Percentiles rank a stretch among this genome's conserved stretches.
Conservation (phyloP, 495 filamentous ascomycete genomes). For the Bathelium albidoporum region DNA sequence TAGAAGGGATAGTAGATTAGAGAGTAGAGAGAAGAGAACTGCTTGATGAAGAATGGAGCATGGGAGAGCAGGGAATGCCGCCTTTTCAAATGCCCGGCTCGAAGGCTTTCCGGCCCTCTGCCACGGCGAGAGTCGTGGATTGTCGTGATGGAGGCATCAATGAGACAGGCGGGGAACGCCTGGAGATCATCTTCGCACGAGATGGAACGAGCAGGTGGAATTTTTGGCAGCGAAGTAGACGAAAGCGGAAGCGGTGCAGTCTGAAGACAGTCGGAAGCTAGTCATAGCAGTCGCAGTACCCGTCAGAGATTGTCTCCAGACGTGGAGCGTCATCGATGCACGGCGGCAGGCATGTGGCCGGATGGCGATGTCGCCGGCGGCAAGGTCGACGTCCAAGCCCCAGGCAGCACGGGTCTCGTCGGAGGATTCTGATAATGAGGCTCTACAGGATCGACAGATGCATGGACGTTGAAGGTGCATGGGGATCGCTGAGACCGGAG, state of each 20-base stretch:
- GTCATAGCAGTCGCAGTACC: not conserved
- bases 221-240: not conserved
- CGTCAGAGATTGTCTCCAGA: not conserved
- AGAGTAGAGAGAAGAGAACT: not conserved
- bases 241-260: not conserved
- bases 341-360: not conserved
- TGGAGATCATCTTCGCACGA: not conserved
- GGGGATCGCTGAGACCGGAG: not conserved
- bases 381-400: not conserved
- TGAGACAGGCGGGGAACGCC: not conserved
- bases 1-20: not conserved
- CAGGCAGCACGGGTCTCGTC: not conserved
- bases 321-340: not conserved
- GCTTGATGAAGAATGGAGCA: not conserved
- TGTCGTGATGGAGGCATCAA: not conserved
- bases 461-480: not conserved
- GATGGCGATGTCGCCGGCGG: not conserved
- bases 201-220: not conserved
- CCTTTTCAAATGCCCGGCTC: not conserved
- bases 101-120: not conserved
- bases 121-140: not conserved
- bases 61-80: not conserved
- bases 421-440: slow-evolving; percentile 3
- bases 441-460: not conserved
- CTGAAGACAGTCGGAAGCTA: not conserved